Evolutionary conservation across 371 early-diverging fungal genomes (phyloP).

Genomic region (Saksenaea oblongispora): DNA sequence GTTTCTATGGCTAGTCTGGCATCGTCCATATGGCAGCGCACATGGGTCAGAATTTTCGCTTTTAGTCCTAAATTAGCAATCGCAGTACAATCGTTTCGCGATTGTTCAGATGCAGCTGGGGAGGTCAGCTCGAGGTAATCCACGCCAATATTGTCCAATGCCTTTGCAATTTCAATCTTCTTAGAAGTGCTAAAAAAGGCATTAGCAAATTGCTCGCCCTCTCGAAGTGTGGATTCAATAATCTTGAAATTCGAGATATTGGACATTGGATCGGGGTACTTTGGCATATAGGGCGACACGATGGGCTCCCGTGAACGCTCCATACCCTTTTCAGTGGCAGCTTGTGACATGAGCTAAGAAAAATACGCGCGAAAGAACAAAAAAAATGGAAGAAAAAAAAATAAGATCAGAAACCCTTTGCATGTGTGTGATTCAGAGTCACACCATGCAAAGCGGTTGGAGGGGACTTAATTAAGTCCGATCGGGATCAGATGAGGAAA

Average conservation of each 20-base stretch:
- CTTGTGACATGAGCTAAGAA: background rate
- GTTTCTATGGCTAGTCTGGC: slow-evolving; percentile 93
- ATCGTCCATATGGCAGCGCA: slow-evolving; percentile 98
- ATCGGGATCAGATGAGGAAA: too few species aligned
- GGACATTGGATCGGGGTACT: slow-evolving; percentile 75
- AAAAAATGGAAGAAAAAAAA: background rate
- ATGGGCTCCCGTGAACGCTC: slow-evolving; percentile 35
- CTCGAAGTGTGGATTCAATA: slow-evolving; percentile 94
- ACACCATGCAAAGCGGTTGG: too few species aligned
- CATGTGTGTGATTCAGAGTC: too few species aligned
- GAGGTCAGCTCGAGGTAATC: slow-evolving; percentile 96
- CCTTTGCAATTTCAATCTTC: slow-evolving; percentile 96
- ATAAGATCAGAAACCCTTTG: background rate
- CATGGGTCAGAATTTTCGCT: slow-evolving; percentile 96
- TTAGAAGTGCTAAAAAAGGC: slow-evolving; percentile 95
- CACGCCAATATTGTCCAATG: slow-evolving; percentile 93
- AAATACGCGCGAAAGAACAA: background rate
- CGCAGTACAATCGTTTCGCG: slow-evolving; percentile 84
- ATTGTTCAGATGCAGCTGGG: slow-evolving; percentile 96
- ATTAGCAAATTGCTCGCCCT: slow-evolving; percentile 98
- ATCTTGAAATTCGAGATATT: slow-evolving; percentile 91
- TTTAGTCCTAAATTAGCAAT: slow-evolving; percentile 91
- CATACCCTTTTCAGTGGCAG: slow-evolving; percentile 1
- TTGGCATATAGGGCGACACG: slow-evolving; percentile 60
- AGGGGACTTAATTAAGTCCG: too few species aligned